These are phyloP conservation scores for Discostella stelligeroides DNA, from an alignment of 108 stramenopile genomes.

Conservation along the genomic window DNA sequence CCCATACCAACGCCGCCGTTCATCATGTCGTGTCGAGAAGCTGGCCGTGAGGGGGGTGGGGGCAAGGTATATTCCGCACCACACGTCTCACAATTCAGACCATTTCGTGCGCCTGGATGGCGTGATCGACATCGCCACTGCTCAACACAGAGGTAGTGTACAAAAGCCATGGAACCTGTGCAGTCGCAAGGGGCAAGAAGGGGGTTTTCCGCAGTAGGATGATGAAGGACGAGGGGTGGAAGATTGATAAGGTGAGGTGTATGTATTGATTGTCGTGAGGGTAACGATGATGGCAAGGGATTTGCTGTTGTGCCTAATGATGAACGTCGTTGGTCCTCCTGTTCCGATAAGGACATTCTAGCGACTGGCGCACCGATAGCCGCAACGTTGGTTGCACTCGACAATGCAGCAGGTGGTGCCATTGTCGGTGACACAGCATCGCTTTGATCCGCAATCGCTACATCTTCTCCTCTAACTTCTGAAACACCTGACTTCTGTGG, in stretches of 20 bases:
- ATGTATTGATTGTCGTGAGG: neutral
- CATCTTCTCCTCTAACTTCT: slow-evolving; percentile 27
- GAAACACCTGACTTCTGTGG: slow-evolving; percentile 48
- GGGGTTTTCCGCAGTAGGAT: slow-evolving; percentile 80
- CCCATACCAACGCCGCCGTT: slow-evolving; percentile 26
- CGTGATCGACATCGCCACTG: slow-evolving; percentile 89
- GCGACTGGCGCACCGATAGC: neutral
- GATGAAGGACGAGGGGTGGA: slow-evolving; percentile 44
- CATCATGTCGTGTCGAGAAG: neutral
- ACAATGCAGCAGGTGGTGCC: neutral
- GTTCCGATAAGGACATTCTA: neutral
- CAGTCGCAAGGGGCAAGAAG: slow-evolving; percentile 89
- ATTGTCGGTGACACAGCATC: neutral
- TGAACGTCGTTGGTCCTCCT: neutral
- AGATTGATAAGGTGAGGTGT: slow-evolving; percentile 13
- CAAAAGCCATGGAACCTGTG: slow-evolving; percentile 91
- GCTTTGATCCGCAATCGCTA: neutral
- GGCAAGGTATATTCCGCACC: slow-evolving; percentile 80
- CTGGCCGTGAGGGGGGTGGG: slow-evolving; percentile 78
- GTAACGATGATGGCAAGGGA: slow-evolving; percentile 3
- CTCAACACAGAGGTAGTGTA: slow-evolving; percentile 89
- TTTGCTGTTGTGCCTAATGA: neutral
- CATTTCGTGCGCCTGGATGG: slow-evolving; percentile 78
- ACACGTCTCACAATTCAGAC: slow-evolving; percentile 86
- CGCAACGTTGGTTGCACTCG: neutral